Evolutionary conservation across 805 yeast genomes (phyloP).

Genomic region (Metschnikowia amazonensis): DNA sequence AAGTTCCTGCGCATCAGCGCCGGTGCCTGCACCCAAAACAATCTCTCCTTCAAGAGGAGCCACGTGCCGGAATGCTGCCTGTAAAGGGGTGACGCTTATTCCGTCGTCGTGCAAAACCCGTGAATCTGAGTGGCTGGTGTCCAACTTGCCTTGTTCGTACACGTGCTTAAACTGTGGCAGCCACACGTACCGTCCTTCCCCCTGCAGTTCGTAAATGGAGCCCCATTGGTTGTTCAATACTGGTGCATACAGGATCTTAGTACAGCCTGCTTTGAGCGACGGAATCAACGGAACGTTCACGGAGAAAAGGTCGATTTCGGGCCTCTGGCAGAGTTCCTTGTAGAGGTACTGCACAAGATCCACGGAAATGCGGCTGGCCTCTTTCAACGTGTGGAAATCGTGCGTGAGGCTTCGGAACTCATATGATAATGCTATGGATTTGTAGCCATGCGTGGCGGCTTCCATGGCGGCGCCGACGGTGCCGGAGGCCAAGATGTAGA

Average conservation of each 20-base stretch:
- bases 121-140: constrained; percentile 58
- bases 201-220: constrained; percentile 46
- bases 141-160: constrained; percentile 45
- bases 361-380: constrained; percentile 68
- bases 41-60: constrained; percentile 56
- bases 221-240: constrained; percentile 79
- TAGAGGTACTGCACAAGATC: constrained; percentile 58
- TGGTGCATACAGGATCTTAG: constrained; percentile 72
- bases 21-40: constrained; percentile 32
- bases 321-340: constrained; percentile 49
- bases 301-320: constrained; percentile 66
- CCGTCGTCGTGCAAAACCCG: constrained; percentile 62
- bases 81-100: constrained; percentile 52
- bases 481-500: constrained; percentile 87
- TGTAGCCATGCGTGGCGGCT: constrained; percentile 68
- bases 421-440: constrained; percentile 77
- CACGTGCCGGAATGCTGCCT: constrained; percentile 65
- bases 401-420: constrained; percentile 63
- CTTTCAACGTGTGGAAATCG: constrained; percentile 45
- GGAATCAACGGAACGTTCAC: constrained; percentile 77
- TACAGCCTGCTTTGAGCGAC: constrained; percentile 46
- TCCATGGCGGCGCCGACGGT: constrained; percentile 98
- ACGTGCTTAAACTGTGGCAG: constrained; percentile 73
- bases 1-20: neutral
- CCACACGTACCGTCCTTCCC: constrained; percentile 60